Base-by-base conservation (phyloP, 2,329 filamentous ascomycete genomes). In the Tolypocladium sp. region DNA sequence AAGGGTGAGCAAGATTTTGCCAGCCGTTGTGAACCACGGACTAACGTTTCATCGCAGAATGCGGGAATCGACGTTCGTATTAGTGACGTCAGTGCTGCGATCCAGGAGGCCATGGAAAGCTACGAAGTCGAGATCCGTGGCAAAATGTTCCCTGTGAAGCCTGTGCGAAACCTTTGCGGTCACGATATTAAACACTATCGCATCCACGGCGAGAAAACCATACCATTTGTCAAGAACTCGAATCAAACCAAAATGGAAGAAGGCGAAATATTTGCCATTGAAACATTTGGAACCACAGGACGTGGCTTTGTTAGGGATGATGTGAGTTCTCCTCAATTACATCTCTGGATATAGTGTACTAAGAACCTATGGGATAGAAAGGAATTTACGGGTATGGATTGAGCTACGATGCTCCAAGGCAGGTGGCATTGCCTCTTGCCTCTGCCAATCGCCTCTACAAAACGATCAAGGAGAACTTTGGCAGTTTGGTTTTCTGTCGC, bases 171-270 rank as follows among this genome's bases (percentile, higher is more conserved):
- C 74, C 79, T 95, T 59, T 91, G 88, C 69, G 91, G 90, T 8
- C 92, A 96, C 74, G 90, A 90, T 65, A 96, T 96, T 67, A 80
- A 88, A 46, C 91, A 85, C 60, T 93, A 92, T 76, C 85, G 84
- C 67, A 96, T 96, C 67, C 92, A 96, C 73, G 91, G 91, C 58
- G 87, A 84, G 65, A 96, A 96, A 79, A 91, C 88, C 65, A 90
- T 96, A 54, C 92, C 92, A 0, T 95, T 96, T 67, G 89, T 95
- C 65, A 95, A 93, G 77, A 86, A 86, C 60, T 81, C 80, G 56
- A 89, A 94, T 66, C 84, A 87, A 70, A 94, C 90, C 44, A 95
- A 95, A 80, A 96, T 96, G 92, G 92, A 96, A 74, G 92, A 96
- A 73, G 91, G 91, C 41, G 92, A 96, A 67, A 84, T 91, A 22